A percentile compares a stretch with the other conserved stretches of the same genome.
phyloP scores from a whole-genome alignment of 2,329 filamentous ascomycete species.

The Gaeumannomyces sp. region DNA sequence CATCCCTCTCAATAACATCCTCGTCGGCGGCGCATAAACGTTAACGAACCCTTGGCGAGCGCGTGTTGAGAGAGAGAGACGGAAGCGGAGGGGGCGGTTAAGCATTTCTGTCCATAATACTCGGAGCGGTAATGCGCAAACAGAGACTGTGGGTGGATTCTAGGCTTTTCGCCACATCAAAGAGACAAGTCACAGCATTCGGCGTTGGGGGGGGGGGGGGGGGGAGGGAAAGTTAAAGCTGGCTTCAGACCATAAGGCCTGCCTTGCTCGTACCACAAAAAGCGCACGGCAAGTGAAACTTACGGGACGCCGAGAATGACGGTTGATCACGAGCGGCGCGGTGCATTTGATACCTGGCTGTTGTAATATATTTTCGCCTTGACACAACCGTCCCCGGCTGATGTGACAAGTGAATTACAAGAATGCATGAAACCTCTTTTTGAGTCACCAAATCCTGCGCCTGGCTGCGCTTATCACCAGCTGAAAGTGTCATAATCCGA shows the following conservation, averaged over 20 bases:
- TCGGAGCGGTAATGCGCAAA: background rate
- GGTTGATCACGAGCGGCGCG: background rate
- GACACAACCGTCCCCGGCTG: background rate
- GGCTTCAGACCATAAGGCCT: background rate
- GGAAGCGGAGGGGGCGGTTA: background rate
- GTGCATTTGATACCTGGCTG: background rate
- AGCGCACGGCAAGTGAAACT: background rate
- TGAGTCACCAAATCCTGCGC: background rate
- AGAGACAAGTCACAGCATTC: background rate
- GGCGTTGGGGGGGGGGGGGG: background rate
- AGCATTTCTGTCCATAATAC: background rate
- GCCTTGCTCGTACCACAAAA: background rate
- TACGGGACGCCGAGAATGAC: background rate
- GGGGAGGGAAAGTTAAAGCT: background rate
- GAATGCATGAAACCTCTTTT: background rate
- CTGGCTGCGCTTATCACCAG: background rate
- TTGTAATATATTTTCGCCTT: background rate
- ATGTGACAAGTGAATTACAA: background rate
- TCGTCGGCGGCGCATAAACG: slow-evolving; percentile 58
- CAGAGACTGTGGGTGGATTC: background rate
- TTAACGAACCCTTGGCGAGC: background rate
- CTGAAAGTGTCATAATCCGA: background rate
- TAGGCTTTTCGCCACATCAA: background rate
- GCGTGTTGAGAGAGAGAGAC: background rate
- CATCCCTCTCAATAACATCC: slow-evolving; percentile 64